Conservation (phyloP, 1,139 yeast species). For the Suhomyces maxii region DNA sequence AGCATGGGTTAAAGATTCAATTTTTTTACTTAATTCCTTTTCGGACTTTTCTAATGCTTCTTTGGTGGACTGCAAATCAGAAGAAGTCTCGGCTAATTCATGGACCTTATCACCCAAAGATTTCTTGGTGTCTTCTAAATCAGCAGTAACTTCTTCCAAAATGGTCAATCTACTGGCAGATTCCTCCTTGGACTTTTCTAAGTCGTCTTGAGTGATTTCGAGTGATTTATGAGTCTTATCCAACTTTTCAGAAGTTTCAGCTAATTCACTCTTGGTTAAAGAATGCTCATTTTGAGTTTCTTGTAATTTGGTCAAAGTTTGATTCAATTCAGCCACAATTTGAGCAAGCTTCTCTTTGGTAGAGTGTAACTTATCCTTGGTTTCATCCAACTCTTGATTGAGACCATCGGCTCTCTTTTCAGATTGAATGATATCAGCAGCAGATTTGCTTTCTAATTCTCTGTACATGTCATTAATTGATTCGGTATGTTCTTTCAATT, state of each 20-base stretch:
- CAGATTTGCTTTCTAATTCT: conserved; percentile 4
- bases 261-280: not conserved
- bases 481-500: conserved; percentile 4
- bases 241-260: not conserved
- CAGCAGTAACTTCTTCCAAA: not conserved
- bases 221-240: not conserved
- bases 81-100: not conserved
- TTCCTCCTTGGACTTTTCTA: not conserved
- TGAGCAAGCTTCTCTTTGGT: not conserved
- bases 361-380: not conserved
- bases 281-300: not conserved
- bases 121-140: not conserved
- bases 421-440: conserved; percentile 15
- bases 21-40: not conserved
- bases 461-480: conserved; percentile 1
- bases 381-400: conserved; percentile 1
- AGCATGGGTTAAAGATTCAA: too few relatives aligned
- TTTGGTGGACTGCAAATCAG: conserved; percentile 2
- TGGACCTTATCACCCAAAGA: conserved; percentile 1
- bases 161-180: not conserved
- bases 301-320: not conserved
- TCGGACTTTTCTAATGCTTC: not conserved
- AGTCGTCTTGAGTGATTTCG: not conserved
- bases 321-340: not conserved
- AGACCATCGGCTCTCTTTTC: conserved; percentile 23